Evolutionary conservation across 2,329 filamentous ascomycete genomes (phyloP), one percentile per base, ranked within the genome.

Genomic region (Xenosphaeropsis pyriputrescens): DNA sequence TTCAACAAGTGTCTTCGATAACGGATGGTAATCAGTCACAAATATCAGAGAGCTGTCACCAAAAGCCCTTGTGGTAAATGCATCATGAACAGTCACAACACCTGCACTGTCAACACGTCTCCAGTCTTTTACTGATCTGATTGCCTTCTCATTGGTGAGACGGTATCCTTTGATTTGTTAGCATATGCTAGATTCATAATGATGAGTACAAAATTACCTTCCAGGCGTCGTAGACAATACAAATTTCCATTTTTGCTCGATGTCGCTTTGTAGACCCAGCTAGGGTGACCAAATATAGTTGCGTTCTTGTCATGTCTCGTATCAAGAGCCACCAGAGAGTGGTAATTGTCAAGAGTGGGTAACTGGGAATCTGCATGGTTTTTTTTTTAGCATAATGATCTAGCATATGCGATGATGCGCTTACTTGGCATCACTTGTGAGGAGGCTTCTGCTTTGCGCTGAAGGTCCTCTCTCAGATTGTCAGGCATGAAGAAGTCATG

Each of bases 401-500:
- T 18, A 18, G 15, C 8, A 26, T 15, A n/a, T 7, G 2, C 18
- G 13, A 5, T 18, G 13, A 18, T 19, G 34, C 45, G 58, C 65
- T 56, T 66, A 74, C 75, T 93, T 30, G 85, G 82, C 47, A 95
- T 74, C 6, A 85, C 79, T 56, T 95, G 89, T 38, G 85, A 68
- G 5, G 84, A 75, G 18, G 89, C 85, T 50, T 93, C 88, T 1
- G 81, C 70, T 59, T 89, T 94, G 59, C 82, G 85, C 53, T 93
- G 85, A 44, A 94, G 62, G 22, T 95, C 86, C 60, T 95, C 85
- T 39, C 91, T 73, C 6, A 93, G 60, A 41, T 85, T 78, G 50
- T 94, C 88, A 1, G 85, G 76, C 32, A 96, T 72, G 57, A 98
- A 98, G 46, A 96, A 84, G 53, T 96, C 88, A 52, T 93, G 85